phyloP scores from a whole-genome alignment of 2,329 filamentous ascomycete genomes.

The Claviceps spartinae region DNA sequence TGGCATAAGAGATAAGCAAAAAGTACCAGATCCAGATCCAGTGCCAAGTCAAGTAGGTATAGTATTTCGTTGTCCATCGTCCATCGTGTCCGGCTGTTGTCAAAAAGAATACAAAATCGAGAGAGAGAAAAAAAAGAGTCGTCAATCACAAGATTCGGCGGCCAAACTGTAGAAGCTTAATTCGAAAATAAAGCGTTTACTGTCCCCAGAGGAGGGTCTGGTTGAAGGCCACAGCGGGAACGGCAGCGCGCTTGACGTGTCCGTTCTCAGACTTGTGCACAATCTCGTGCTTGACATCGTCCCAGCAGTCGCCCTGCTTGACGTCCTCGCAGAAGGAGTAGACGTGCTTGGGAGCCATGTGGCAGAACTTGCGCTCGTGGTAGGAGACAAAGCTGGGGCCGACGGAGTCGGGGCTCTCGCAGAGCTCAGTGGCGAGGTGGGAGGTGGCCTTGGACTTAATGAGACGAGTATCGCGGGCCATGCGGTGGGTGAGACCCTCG shows the following conservation, averaged over 20 bases:
- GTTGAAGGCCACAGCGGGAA: background rate
- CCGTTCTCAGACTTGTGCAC: background rate
- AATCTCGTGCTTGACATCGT: conserved; percentile 6
- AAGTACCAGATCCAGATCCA: too few species aligned
- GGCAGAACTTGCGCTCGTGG: conserved; percentile 9
- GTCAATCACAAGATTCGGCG: background rate
- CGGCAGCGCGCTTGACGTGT: background rate
- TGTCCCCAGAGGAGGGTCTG: background rate
- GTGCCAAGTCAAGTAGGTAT: too few species aligned
- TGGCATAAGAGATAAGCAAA: too few species aligned
- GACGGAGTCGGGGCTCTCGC: conserved; percentile 1
- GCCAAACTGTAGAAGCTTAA: background rate
- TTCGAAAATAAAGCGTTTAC: too few species aligned
- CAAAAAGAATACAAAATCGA: too few species aligned
- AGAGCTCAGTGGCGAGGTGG: conserved; percentile 6
- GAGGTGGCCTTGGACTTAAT: background rate
- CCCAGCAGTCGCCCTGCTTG: conserved; percentile 7
- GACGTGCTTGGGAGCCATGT: conserved; percentile 9
- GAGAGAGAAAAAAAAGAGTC: background rate
- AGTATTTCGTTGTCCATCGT: too few species aligned
- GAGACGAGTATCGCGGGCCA: background rate
- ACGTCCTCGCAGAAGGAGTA: conserved; percentile 7
- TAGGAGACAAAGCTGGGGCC: conserved; percentile 8
- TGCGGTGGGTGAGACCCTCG: background rate
- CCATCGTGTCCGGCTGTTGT: too few species aligned